Base-by-base conservation (phyloP, 257 asterid species). In the Plantago ovata region DNA sequence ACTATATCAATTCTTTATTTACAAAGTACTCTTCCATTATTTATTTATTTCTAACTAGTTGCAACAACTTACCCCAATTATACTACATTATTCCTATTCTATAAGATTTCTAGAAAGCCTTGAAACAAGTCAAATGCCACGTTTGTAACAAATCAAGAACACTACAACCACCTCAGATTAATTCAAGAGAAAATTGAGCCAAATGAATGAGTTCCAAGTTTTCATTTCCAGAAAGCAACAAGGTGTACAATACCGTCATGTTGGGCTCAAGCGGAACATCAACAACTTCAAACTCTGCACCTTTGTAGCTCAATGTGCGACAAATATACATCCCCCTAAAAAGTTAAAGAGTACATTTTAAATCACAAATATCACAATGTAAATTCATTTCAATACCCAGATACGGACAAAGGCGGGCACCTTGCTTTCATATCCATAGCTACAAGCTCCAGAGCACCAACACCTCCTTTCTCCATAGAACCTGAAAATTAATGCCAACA, bases 351-450 rank as follows among this genome's bases (percentile, higher is more conserved):
- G 43, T 14, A 15, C 6, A 7, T 33, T 38, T 64, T 65, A 63
- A 79, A 54, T 67, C 47, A 18, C 62, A 50, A 60, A 63, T 49
- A 53, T 61, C 45, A 63, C 13, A 24, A 59, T 21, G 15, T 8
- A 60, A 20, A 69, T 42, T 47, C 18, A 21, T 44, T n/a, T 46
- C 63, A 62, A 51, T 54, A 49, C 21, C 47, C 11, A 57, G 16
- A 70, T 42, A 72, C 62, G 58, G 23, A 53, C 66, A 51, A 61
- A 59, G 41, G 39, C 36, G 48, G 48, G 55, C 56, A 89, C 95
- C 97, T 86, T 69, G 99, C 95, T 93, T 93, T 93, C 99, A 93
- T 93, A 80, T 89, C 99, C 99, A 93, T 93, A 55, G 99, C 99
- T 74, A 89, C 99, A 70, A 89, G 99, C 69, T 93, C 99, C 66